Evolutionary conservation across 352 stramenopile species (phyloP), one percentile per base, ranked within the genome.

Genomic region (Thalassiosira hispida): DNA sequence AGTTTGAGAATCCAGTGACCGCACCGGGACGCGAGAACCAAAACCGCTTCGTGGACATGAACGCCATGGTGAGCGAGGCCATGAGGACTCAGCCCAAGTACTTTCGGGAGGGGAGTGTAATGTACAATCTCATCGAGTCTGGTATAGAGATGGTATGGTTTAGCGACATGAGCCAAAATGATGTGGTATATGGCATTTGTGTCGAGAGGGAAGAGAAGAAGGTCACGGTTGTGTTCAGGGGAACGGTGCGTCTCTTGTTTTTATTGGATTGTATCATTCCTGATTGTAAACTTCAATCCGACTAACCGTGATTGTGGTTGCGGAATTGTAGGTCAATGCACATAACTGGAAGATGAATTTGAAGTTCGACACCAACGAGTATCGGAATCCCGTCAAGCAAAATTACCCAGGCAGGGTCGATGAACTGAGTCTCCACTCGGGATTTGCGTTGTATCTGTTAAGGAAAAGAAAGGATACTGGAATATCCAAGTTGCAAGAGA

Each of bases 61-160:
- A 79, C 11, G 25, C 33, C 0, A 79, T 79, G 60, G 38, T 67
- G 33, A 79, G 35, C 51, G 70, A 72, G 14, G 51, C 52, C 0
- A 57, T 79, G 60, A 72, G 42, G 29, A 64, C 49, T 57, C 35
- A 57, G 27, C 65, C 65, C 16, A n/a, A 38, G 14, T 74, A 63
- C n/a, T 74, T 74, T 42, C 55, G 11, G 23, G 23, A 46, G 9
- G 65, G 65, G 4, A 74, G 65, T 18, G 27, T 74, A 9, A 33
- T 74, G 51, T 65, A 31, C 20, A 61, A 61, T 47, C 62, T 71
- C 8, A 61, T 71, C 42, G 63, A 80, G 27, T 70, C 53, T 12
- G 63, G 72, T 0, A 80, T 74, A 8, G 72, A 80, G 42, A 27
- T 80, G 2, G 53, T 68, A 4, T 80, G 44, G 52, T 80, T 72